Evolutionary conservation across 768 basidiomycete genomes (phyloP), one percentile per base, ranked within the genome.

Genomic region (Termitomyces sp.): DNA sequence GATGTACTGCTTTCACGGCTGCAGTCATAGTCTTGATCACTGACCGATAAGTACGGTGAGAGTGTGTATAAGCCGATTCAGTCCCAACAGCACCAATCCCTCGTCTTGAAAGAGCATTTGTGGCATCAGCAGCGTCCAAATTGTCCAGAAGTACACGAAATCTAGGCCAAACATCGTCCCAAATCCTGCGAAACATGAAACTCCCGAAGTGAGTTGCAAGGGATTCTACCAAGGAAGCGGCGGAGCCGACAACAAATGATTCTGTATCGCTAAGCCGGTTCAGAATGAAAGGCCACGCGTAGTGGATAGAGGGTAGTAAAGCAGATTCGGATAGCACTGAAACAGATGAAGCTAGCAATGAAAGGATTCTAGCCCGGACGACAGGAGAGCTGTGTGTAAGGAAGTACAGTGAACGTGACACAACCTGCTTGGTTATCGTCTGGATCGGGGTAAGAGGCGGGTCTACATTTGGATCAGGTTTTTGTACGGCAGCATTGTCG

Each of bases 161-260:
- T 42, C 81, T 83, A 1, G 96, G 96, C 95, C 96, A 98, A 20
- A 94, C 82, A 61, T 98, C 91, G 62, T 97, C 93, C 84, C 95
- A 89, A 33, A 98, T 81, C 55, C 90, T 79, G 34, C 84, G 78
- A 49, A 81, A 82, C 91, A 98, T 95, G 73, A 92, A 97, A 54
- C 82, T 83, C 26, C 95, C 97, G 27, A 86, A 82, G 62, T 91
- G 78, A 37, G 67, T 73, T 0, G 85, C 82, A 39, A 99, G 76
- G 0, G 82, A 73, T 62, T 91, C 89, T n/a, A 98, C 74, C 44
- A 97, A 74, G 4, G 72, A 74, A 1, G 89, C 86, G 0, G 93
- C 87, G 24, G 89, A 88, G 54, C 82, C 82, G 60, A 94, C 83
- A 30, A 98, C 93, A 64, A 85, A 95, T 0, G 85, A 74, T 67